Base-by-base conservation (phyloP, 495 filamentous ascomycete genomes). In the Penicillium robsamsonii region DNA sequence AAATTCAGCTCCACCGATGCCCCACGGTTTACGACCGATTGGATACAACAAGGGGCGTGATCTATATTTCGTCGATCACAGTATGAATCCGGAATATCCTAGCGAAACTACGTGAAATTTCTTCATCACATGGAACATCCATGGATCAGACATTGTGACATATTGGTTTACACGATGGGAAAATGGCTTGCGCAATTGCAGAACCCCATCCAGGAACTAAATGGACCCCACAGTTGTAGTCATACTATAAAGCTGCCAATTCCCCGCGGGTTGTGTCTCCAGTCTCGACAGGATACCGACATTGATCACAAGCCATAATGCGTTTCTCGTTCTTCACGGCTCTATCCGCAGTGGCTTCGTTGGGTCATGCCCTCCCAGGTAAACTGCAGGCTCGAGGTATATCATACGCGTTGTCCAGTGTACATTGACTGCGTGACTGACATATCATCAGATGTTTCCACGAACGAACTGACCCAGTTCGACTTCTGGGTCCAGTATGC, bases 401-500 rank as follows among this genome's bases (percentile, higher is more conserved):
- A 37, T 57, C 20, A 24, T 8, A 30, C 15, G 17, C 33, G n/a
- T 20, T n/a, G 17, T 24, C 18, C 18, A 44, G 47, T 29, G 13
- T 25, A 15, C 30, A 2, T 29, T 44, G 15, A 3, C 35, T 15
- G 37, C 11, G 25, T 18, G 18, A 37, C 54, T 68, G 13, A 56
- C 45, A 11, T 10, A 17, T 7, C 5, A 6, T 1, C 38, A 73
- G 70, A 69, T 33, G 49, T 73, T 12, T 42, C 78, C 0, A 15
- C 63, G 0, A 56, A 57, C 2, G 66, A 80, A 30, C 64, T 85
- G n/a, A 51, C 65, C 25, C 73, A 78, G 17, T 75, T 90, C 50
- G 59, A 79, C 15, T 80, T 88, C 60, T 87, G 79, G 69, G 79
- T 82, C n/a, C 84, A 91, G 66, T 91, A 85, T 68, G 76, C 87